Evolutionary conservation across 805 yeast species (phyloP).

Genomic region (Torulaspora quercuum): DNA sequence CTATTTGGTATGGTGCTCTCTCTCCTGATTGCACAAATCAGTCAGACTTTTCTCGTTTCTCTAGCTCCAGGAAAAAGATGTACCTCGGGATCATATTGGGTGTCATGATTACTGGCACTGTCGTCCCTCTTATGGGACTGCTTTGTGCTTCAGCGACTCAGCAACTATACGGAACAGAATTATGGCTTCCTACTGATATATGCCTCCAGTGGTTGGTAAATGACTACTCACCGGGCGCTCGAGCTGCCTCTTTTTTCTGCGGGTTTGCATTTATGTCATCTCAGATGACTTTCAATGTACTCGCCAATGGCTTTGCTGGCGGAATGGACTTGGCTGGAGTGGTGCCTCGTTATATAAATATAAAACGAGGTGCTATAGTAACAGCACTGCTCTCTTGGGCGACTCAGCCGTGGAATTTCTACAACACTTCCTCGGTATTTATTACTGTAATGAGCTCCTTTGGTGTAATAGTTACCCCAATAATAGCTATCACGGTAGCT

Average conservation of each 20-base stretch:
- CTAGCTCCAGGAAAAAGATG: constrained; percentile 30
- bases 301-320: constrained; percentile 38
- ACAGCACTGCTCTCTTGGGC: constrained; percentile 36
- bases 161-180: constrained; percentile 30
- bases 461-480: constrained; percentile 37
- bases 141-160: constrained; percentile 36
- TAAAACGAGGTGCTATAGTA: constrained; percentile 36
- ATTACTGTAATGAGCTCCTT: constrained; percentile 37
- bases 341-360: constrained; percentile 33
- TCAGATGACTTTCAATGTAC: constrained; percentile 34
- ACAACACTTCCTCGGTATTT: constrained; percentile 34
- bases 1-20: constrained; percentile 35
- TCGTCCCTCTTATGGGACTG: constrained; percentile 39
- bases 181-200: constrained; percentile 40
- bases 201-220: constrained; percentile 32
- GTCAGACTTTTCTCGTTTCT: constrained; percentile 38
- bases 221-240: constrained; percentile 34
- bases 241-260: constrained; percentile 40
- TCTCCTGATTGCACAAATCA: constrained; percentile 37
- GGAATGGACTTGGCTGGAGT: constrained; percentile 42
- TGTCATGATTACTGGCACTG: constrained; percentile 29
- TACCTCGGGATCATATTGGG: constrained; percentile 23
- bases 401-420: constrained; percentile 40
- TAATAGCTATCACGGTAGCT: constrained; percentile 38
- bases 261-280: constrained; percentile 35